A percentile compares a stretch with the other conserved stretches of the same genome.
These are phyloP conservation scores for Oryza longistaminata DNA, from an alignment of 176 grass and related monocot species.

Conservation along the genomic window DNA sequence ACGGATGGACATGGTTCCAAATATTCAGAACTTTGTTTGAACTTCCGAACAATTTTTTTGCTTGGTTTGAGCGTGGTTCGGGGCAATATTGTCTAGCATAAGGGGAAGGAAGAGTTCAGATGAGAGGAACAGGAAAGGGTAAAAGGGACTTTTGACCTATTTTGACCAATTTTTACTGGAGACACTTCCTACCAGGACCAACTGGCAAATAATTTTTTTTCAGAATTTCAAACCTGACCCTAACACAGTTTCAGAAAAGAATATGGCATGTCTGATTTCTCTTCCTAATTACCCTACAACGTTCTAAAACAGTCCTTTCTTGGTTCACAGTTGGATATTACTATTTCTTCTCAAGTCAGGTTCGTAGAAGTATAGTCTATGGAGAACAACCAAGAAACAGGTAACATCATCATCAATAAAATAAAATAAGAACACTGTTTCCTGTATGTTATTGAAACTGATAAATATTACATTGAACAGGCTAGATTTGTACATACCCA, in stretches of 20 bases:
- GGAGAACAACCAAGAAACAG: conserved; percentile 92
- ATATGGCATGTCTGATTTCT: not conserved
- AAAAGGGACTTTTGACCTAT: too few relatives aligned
- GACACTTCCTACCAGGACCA: not conserved
- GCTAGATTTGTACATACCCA: conserved; percentile 92
- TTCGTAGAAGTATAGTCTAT: conserved; percentile 92
- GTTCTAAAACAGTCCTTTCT: conserved; percentile 25
- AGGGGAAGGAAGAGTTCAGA: too few relatives aligned
- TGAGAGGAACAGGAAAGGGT: too few relatives aligned
- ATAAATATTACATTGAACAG: conserved; percentile 44
- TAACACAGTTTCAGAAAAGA: not conserved
- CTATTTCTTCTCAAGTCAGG: conserved; percentile 94
- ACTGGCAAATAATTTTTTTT: too few relatives aligned
- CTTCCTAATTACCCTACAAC: conserved; percentile 1
- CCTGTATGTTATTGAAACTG: conserved; percentile 13
- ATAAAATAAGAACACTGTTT: not conserved
- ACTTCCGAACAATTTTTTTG: not conserved
- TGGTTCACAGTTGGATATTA: conserved; percentile 83
- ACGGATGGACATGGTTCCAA: not conserved
- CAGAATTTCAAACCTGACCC: not conserved
- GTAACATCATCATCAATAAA: conserved; percentile 46
- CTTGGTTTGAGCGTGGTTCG: not conserved
- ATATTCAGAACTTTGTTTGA: not conserved
- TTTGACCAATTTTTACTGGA: too few relatives aligned
- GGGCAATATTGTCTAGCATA: too few relatives aligned